Conservation (phyloP, 1,139 yeast species). For the Spencermartinsiella ligniputridi region DNA sequence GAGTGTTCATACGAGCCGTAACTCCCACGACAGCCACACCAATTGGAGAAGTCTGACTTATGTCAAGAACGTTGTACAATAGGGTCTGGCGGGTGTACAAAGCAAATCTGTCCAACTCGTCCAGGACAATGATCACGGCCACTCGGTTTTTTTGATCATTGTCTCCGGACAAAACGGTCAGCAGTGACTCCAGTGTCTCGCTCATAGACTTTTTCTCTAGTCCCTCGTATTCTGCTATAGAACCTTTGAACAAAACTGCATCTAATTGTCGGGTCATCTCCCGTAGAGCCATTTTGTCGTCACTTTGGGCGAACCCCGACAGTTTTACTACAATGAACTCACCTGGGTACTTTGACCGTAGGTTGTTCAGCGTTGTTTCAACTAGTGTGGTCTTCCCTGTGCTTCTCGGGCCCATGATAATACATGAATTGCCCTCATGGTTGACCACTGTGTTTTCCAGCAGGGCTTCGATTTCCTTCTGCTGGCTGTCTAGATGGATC, state of each 20-base stretch:
- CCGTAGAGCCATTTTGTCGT: constrained; percentile 74
- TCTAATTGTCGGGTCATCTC: constrained; percentile 86
- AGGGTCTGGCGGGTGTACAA: constrained; percentile 68
- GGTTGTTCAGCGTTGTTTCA: constrained; percentile 49
- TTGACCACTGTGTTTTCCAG: constrained; percentile 62
- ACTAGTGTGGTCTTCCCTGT: constrained; percentile 71
- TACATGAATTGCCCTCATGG: constrained; percentile 76
- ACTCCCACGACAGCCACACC: constrained; percentile 83
- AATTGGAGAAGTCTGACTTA: constrained; percentile 62
- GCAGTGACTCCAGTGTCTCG: constrained; percentile 49
- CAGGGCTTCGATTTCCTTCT: constrained; percentile 48
- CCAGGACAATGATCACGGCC: constrained; percentile 73
- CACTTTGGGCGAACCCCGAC: constrained; percentile 68
- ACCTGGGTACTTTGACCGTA: constrained; percentile 38
- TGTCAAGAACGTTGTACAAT: constrained; percentile 80
- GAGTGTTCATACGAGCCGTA: constrained; percentile 66
- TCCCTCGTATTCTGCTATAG: constrained; percentile 6
- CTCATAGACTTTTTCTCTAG: constrained; percentile 45
- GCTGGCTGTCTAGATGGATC: constrained; percentile 30
- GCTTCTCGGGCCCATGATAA: constrained; percentile 76
- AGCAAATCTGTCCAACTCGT: constrained; percentile 75
- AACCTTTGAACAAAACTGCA: constrained; percentile 30
- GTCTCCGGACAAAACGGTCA: constrained; percentile 36
- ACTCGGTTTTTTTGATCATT: constrained; percentile 33
- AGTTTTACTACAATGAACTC: constrained; percentile 59